phyloP scores from a whole-genome alignment of 192 early-diverging fungal genomes.

The Chytriomyces sp. region DNA sequence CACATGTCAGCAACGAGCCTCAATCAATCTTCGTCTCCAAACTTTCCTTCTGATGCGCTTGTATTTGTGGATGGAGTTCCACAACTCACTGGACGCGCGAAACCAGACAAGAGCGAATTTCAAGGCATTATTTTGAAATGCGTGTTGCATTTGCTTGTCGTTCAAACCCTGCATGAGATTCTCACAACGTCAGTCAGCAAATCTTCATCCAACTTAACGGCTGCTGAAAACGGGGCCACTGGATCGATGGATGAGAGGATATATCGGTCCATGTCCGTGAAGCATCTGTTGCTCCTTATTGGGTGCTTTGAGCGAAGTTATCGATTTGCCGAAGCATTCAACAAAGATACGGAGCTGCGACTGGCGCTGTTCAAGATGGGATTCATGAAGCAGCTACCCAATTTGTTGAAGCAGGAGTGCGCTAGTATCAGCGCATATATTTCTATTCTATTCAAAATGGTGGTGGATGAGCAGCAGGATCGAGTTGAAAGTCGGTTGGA shows the following conservation, averaged over 20 bases:
- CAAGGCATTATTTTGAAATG: constrained; percentile 87
- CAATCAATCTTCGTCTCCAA: not conserved
- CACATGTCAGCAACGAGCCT: constrained; percentile 27
- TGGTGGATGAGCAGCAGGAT: constrained; percentile 48
- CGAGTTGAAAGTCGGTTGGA: constrained; percentile 50
- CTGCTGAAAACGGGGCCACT: not conserved
- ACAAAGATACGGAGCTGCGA: constrained; percentile 71
- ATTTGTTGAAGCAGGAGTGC: constrained; percentile 83
- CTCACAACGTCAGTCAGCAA: constrained; percentile 36
- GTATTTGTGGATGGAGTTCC: constrained; percentile 17
- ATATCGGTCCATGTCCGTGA: constrained; percentile 57
- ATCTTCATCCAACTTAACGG: not conserved
- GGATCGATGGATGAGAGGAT: constrained; percentile 40
- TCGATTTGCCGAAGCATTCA: constrained; percentile 80
- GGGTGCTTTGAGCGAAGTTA: constrained; percentile 82
- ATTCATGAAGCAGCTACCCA: constrained; percentile 85
- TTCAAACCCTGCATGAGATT: constrained; percentile 87
- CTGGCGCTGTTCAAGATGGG: constrained; percentile 73
- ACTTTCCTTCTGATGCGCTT: not conserved
- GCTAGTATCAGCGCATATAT: constrained; percentile 60
- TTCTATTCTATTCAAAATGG: constrained; percentile 67
- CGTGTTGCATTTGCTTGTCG: constrained; percentile 83
- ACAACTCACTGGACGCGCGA: constrained; percentile 26
- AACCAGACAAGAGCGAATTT: constrained; percentile 72
- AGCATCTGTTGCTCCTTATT: constrained; percentile 75